Evolutionary conservation across 2,329 filamentous ascomycete species (phyloP).

Genomic region (Microcyclospora pomicola): DNA sequence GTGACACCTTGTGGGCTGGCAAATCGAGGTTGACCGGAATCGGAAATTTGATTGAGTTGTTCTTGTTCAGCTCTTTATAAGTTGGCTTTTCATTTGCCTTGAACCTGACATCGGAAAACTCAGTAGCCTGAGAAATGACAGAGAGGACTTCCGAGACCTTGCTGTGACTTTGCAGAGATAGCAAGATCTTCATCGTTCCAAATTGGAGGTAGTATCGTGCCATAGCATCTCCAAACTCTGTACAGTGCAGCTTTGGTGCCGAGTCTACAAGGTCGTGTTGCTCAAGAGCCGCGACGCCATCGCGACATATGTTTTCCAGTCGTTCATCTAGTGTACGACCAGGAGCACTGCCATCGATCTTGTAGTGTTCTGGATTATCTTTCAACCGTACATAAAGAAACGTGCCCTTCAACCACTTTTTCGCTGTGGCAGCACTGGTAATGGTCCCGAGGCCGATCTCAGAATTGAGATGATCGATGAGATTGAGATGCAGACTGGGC

Average conservation of each 20-base stretch:
- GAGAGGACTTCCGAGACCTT: constrained; percentile 54
- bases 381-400: constrained; percentile 65
- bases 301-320: constrained; percentile 56
- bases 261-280: constrained; percentile 43
- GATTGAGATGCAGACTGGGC: constrained; percentile 55
- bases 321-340: constrained; percentile 44
- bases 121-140: constrained; percentile 50
- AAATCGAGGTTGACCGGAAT: constrained; percentile 54
- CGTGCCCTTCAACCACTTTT: constrained; percentile 61
- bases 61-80: constrained; percentile 61
- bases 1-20: constrained; percentile 59
- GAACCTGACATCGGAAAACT: constrained; percentile 61
- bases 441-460: constrained; percentile 69
- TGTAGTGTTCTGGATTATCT: constrained; percentile 58
- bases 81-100: constrained; percentile 53
- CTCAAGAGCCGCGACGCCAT: constrained; percentile 52
- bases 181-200: constrained; percentile 60
- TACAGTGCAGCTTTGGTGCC: constrained; percentile 41
- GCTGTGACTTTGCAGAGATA: constrained; percentile 47
- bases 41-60: constrained; percentile 52
- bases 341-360: constrained; percentile 41
- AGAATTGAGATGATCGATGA: constrained; percentile 74
- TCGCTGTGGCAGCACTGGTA: constrained; percentile 48
- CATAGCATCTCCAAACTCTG: constrained; percentile 67
- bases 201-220: constrained; percentile 69